A percentile compares a stretch with the other conserved stretches of the same genome.
Conservation (phyloP, 164 flowering plant species). For the Buxus sempervirens region DNA sequence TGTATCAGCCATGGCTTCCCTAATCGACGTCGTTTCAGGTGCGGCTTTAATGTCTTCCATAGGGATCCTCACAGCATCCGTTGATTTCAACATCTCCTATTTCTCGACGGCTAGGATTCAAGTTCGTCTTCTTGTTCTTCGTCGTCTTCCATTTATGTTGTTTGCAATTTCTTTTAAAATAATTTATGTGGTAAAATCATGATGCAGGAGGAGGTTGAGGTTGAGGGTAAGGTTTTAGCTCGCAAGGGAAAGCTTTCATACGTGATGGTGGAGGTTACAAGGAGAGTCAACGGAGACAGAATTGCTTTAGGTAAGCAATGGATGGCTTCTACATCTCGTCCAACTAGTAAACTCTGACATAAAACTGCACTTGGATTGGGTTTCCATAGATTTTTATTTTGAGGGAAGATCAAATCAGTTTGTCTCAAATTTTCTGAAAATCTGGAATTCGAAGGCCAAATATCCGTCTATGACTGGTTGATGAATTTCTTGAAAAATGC, state of each 20-base stretch:
- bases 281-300: constrained; percentile 27
- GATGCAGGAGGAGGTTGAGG: constrained; percentile 39
- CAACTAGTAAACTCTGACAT: constrained; percentile 9
- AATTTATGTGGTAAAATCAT: neutral
- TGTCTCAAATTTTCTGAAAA: too few relatives aligned
- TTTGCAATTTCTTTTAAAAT: neutral
- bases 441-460: too few relatives aligned
- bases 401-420: too few relatives aligned
- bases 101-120: constrained; percentile 28
- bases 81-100: constrained; percentile 29
- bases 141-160: neutral
- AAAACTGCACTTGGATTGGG: too few relatives aligned
- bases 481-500: too few relatives aligned
- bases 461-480: too few relatives aligned
- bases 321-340: constrained; percentile 18
- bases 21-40: constrained; percentile 35
- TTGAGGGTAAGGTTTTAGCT: constrained; percentile 29
- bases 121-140: constrained; percentile 6
- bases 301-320: constrained; percentile 43
- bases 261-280: constrained; percentile 32
- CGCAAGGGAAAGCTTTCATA: constrained; percentile 22
- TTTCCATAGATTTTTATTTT: too few relatives aligned
- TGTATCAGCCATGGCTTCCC: constrained; percentile 37
- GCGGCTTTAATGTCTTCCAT: constrained; percentile 3
- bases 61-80: constrained; percentile 17